Evolutionary conservation across 2,329 filamentous ascomycete genomes (phyloP), one percentile per base, ranked within the genome.

Genomic region (Leptographium lundbergii): DNA sequence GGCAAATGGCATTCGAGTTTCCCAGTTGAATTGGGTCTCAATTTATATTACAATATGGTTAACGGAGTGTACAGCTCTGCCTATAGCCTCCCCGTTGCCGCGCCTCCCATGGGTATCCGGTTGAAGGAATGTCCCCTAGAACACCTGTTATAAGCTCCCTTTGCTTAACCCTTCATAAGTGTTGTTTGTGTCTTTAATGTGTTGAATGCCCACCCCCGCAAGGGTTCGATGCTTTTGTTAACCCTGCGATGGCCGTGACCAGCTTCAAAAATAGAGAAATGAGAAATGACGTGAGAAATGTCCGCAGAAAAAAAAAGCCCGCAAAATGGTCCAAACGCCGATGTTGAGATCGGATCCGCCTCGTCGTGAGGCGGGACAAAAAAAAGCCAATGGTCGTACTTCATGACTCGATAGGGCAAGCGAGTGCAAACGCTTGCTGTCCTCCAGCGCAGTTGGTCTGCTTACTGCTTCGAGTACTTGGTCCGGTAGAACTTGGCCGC

Each of bases 401-500:
- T 61, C 62, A 53, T 63, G 58, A 62, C 59, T 27, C 47, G 13
- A 24, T 51, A 2, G 42, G 48, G 22, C 48, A 29, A 32, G 48
- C 24, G 24, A 29, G 48, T 51, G 25, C 25, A 51, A 51, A 51
- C 32, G 14, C 25, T 51, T 51, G 13, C 25, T 17, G 22, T 22
- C 17, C 22, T 55, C 29, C 56, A 42, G 47, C 55, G 11, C 19
- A 45, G 22, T 11, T 24, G n/a, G 4, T 19, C 19, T 6, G 13
- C 25, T 19, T 48, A 32, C 39, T 57, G 25, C 76, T 87, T 84
- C 73, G 84, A 73, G 78, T 95, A 87, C 83, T 96, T 91, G 76
- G 86, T 76, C 74, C 94, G 92, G 91, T 85, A 97, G 82, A 79
- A 87, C 85, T 96, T 96, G 81, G 94, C 92, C 61, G 94, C 94